Evolutionary conservation across 1,139 yeast species (phyloP).

Genomic region (Saccharomyces hybrid): DNA sequence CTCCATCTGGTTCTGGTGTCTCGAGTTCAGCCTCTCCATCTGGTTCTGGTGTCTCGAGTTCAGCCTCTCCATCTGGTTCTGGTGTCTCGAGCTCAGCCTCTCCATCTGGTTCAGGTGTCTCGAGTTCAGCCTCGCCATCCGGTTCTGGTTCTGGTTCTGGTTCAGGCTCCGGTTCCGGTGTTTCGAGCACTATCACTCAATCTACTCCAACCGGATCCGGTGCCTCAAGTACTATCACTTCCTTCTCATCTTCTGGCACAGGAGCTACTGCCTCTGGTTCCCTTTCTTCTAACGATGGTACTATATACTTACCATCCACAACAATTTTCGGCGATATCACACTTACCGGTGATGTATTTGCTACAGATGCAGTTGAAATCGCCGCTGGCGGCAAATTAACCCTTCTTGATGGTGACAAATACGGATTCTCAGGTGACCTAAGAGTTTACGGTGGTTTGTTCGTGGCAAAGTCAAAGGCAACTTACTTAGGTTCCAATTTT

Average conservation of each 20-base stretch:
- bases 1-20: no score
- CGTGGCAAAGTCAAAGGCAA: neutral
- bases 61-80: no score
- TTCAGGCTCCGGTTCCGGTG: no score
- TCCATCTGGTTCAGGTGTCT: no score
- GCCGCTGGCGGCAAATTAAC: constrained; percentile 1
- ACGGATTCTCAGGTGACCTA: constrained; percentile 1
- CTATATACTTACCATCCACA: neutral
- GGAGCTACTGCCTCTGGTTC: neutral
- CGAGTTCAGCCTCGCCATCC: no score
- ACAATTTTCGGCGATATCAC: constrained; percentile 1
- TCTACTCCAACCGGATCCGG: no score
- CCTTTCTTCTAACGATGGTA: neutral
- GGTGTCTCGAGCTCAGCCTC: no score
- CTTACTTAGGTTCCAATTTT: neutral
- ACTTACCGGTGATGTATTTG: constrained; percentile 2
- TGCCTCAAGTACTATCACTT: neutral
- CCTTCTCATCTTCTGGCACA: neutral
- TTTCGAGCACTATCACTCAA: no score
- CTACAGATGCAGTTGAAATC: neutral
- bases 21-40: no score
- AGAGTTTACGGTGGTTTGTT: neutral
- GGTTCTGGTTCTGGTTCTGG: no score
- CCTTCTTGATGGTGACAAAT: neutral
- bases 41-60: no score